Evolutionary conservation across 768 basidiomycete genomes (phyloP), one percentile per base, ranked within the genome.

Genomic region (Coprinopsis cinerea): DNA sequence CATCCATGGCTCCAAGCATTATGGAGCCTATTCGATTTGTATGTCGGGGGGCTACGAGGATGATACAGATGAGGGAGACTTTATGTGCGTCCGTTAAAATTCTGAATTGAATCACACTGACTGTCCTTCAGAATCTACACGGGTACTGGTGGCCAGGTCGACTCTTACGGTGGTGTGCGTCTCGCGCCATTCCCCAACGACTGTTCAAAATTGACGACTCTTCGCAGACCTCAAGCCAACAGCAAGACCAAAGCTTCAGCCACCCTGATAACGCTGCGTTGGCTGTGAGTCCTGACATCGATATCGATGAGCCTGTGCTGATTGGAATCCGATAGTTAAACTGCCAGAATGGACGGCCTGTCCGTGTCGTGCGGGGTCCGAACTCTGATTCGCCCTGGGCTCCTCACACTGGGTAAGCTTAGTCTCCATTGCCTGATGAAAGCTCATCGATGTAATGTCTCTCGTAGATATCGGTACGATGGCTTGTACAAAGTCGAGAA

Each of bases 21-120:
- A 54, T 2, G 74, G 73, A 1, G 72, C 73, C 1, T 70, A 61
- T 51, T 75, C 74, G 0, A 64, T 76, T 18, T 67, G 68, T 27
- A 45, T 72, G 1, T 72, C 69, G 13, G 63, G 65, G 4, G 64
- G 67, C 2, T 75, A 76, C 40, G 66, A 67, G 35, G 74, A 76
- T 36, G 68, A 76, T 51, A 25, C 48, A 2, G 74, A 75, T 44
- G 42, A 64, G 0, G 73, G 74, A 6, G 64, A 73, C 2, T 57
- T 59, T 20, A 57, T 74, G 72, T 73, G 51, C 46, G 67, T 60
- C 9, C 24, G 23, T 17, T 42, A 20, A 43, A 15, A 4, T 26
- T 32, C 45, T 20, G n/a, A n/a, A 35, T 42, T 2, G n/a, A 5
- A 23, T 44, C 18, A n/a, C 25, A n/a, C 17, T 23, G 2, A 7